These are phyloP conservation scores for Melaleuca alternifolia DNA, from an alignment of 345 rosid genomes.

Conservation along the genomic window DNA sequence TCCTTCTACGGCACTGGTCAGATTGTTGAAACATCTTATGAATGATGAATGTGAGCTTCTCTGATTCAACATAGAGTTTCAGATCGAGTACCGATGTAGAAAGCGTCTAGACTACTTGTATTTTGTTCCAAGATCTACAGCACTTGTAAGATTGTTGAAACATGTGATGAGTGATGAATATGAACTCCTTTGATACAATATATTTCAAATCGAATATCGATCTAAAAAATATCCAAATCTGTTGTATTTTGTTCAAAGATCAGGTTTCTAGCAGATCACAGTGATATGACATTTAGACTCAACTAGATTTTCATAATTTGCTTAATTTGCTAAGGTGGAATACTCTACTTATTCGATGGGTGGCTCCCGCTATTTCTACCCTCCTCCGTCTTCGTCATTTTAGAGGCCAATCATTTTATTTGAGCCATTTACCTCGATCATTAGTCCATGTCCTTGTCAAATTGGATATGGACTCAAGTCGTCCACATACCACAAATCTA, in stretches of 20 bases:
- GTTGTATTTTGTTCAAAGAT: too few species aligned
- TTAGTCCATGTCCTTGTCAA: fast-evolving
- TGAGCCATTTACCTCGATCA: fast-evolving
- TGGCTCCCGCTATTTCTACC: not conserved
- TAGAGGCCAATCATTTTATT: fast-evolving
- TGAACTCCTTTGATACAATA: not conserved
- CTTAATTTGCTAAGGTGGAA: not conserved
- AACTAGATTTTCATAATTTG: fast-evolving
- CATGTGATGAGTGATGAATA: not conserved
- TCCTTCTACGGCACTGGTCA: not conserved
- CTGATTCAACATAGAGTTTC: not conserved
- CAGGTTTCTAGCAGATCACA: not conserved
- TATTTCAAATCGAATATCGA: not conserved
- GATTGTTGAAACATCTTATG: not conserved
- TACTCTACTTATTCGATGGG: not conserved
- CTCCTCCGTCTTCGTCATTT: fast-evolving
- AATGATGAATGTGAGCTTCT: not conserved
- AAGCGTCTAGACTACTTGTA: not conserved
- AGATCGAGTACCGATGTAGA: not conserved
- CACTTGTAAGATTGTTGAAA: not conserved
- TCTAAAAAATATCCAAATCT: not conserved
- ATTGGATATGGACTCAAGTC: fast-evolving
- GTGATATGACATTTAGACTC: fast-evolving
- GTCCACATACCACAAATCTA: not conserved
- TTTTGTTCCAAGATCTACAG: not conserved